Conservation (phyloP, 164 flowering plant species). For the Brasenia schreberi region DNA sequence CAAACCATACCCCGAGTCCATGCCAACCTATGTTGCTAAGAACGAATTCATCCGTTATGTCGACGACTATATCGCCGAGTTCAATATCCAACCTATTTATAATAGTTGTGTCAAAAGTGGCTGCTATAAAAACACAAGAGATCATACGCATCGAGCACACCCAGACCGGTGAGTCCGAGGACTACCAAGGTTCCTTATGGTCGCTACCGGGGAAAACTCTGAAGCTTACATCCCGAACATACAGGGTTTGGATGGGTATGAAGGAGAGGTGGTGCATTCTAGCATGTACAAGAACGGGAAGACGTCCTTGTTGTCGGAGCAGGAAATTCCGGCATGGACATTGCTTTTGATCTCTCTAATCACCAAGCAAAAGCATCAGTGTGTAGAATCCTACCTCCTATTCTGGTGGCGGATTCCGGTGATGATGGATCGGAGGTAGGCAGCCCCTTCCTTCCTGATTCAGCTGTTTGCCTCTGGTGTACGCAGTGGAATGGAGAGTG, state of each 20-base stretch:
- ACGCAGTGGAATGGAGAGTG: no score
- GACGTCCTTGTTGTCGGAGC: conserved; percentile 1
- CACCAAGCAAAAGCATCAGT: background rate
- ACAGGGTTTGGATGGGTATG: background rate
- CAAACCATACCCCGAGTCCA: background rate
- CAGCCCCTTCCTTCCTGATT: no score
- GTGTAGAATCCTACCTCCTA: no score
- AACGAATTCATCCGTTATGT: background rate
- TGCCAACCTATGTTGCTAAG: background rate
- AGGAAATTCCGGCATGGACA: conserved; percentile 5
- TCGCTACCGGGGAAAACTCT: conserved; percentile 5
- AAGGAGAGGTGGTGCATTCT: conserved; percentile 3
- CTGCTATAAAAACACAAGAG: background rate
- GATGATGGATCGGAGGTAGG: no score
- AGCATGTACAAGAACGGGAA: background rate
- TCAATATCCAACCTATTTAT: background rate
- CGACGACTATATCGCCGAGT: background rate
- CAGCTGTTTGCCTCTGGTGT: no score
- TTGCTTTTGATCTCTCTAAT: conserved; percentile 6
- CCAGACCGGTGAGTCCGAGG: background rate
- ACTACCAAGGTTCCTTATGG: conserved; percentile 1
- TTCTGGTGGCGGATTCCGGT: no score
- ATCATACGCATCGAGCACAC: background rate
- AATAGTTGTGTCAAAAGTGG: background rate
- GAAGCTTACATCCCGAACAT: background rate